A percentile compares a stretch with the other conserved stretches of the same genome.
Conservation (phyloP, 2,329 filamentous ascomycete species). For the Nemania sp. region DNA sequence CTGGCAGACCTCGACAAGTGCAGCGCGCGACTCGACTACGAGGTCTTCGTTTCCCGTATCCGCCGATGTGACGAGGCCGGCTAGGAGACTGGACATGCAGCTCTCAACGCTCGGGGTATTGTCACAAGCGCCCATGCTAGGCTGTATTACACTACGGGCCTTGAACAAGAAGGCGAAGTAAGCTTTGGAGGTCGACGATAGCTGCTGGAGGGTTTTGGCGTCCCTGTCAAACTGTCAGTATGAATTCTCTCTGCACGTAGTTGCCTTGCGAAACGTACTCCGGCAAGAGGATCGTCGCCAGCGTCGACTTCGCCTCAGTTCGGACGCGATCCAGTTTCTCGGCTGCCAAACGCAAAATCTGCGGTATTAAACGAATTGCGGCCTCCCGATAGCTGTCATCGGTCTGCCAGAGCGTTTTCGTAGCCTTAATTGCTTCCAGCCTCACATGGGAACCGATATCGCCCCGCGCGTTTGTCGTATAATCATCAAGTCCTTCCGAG, state of each 20-base stretch:
- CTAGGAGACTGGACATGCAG: conserved; percentile 60
- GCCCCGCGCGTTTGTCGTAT: conserved; percentile 85
- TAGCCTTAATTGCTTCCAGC: conserved; percentile 76
- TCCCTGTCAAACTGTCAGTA: conserved; percentile 41
- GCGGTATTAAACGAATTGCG: conserved; percentile 50
- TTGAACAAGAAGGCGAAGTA: conserved; percentile 62
- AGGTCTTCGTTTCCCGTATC: conserved; percentile 79
- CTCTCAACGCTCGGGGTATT: conserved; percentile 37
- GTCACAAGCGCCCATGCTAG: conserved; percentile 44
- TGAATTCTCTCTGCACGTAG: neutral
- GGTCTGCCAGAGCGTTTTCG: conserved; percentile 61
- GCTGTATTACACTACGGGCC: conserved; percentile 45
- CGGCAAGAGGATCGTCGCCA: conserved; percentile 50
- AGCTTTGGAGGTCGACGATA: conserved; percentile 59
- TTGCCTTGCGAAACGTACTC: conserved; percentile 46
- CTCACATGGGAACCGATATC: conserved; percentile 89
- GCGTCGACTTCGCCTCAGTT: conserved; percentile 61
- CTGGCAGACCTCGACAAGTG: conserved; percentile 60
- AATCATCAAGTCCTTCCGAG: conserved; percentile 74
- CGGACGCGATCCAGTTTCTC: conserved; percentile 92
- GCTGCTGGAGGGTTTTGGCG: conserved; percentile 39
- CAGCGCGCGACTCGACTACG: conserved; percentile 68
- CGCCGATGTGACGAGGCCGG: conserved; percentile 72
- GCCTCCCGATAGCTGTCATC: conserved; percentile 23
- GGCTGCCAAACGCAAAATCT: conserved; percentile 69